Percentiles rank a stretch among this genome's conserved stretches.
phyloP scores from a whole-genome alignment of 2,329 filamentous ascomycete species.

The Scedosporium aurantiacum region DNA sequence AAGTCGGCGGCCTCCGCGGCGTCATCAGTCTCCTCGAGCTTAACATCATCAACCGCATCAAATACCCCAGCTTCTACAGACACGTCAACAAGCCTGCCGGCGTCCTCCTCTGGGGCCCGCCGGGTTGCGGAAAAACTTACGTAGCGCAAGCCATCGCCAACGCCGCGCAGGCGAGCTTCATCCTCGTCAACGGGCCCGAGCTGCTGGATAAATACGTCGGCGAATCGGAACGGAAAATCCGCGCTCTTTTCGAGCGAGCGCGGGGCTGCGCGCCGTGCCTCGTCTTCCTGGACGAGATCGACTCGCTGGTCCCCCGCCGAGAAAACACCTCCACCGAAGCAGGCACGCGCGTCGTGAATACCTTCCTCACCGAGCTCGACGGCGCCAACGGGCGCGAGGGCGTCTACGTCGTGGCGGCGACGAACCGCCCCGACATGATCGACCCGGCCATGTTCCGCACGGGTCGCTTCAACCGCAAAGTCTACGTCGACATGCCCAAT shows the following conservation, averaged over 20 bases:
- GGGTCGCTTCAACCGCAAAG: constrained; percentile 73
- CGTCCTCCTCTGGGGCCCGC: constrained; percentile 90
- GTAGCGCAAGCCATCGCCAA: constrained; percentile 94
- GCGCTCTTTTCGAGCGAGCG: constrained; percentile 83
- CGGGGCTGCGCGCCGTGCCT: constrained; percentile 82
- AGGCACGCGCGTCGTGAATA: constrained; percentile 84
- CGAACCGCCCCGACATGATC: constrained; percentile 92
- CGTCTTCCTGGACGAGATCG: constrained; percentile 95
- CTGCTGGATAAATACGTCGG: constrained; percentile 96
- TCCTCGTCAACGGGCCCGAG: constrained; percentile 93
- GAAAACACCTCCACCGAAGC: constrained; percentile 72
- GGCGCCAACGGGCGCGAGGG: constrained; percentile 69
- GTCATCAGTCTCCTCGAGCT: constrained; percentile 72
- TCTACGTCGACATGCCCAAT: constrained; percentile 81
- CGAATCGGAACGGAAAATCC: constrained; percentile 85
- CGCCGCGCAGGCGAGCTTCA: constrained; percentile 93
- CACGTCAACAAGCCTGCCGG: constrained; percentile 76
- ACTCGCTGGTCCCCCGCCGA: constrained; percentile 78
- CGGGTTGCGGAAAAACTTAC: constrained; percentile 92
- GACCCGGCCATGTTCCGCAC: constrained; percentile 91
- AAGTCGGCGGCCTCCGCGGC: constrained; percentile 75
- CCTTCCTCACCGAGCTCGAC: constrained; percentile 86
- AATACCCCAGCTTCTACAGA: constrained; percentile 65
- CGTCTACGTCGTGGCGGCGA: constrained; percentile 90
- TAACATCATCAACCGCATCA: constrained; percentile 85